These are phyloP conservation scores for Paecilomyces dactylethromorphus DNA, from an alignment of 2,329 filamentous ascomycete genomes.

Conservation along the genomic window DNA sequence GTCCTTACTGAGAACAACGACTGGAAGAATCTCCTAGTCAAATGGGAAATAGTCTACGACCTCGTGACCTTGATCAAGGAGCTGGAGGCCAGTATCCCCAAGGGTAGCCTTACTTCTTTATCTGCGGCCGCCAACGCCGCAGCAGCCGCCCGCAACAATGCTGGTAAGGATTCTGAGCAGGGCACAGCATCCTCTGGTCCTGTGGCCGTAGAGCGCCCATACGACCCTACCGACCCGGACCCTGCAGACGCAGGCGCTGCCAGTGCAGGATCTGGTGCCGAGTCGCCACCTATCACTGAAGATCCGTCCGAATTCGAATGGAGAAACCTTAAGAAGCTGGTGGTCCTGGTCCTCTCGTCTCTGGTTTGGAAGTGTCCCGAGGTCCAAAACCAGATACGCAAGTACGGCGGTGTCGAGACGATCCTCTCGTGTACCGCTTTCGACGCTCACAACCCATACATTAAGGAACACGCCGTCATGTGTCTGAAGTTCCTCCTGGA, in stretches of 20 bases:
- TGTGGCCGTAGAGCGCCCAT: constrained; percentile 59
- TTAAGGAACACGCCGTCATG: constrained; percentile 83
- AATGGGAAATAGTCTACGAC: constrained; percentile 89
- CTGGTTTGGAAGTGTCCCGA: constrained; percentile 79
- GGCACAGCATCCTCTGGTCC: constrained; percentile 27
- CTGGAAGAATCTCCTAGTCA: constrained; percentile 76
- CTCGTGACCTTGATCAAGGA: constrained; percentile 80
- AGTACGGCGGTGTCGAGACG: constrained; percentile 77
- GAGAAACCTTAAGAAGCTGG: constrained; percentile 86
- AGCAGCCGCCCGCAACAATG: constrained; percentile 18
- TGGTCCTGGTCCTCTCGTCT: constrained; percentile 81
- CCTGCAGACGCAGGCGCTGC: constrained; percentile 31
- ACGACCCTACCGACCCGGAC: constrained; percentile 43
- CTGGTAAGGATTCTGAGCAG: constrained; percentile 22
- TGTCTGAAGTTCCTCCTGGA: constrained; percentile 69
- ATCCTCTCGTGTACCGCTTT: constrained; percentile 84
- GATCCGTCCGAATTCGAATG: constrained; percentile 62
- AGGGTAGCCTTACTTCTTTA: constrained; percentile 58
- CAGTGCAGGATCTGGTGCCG: constrained; percentile 37
- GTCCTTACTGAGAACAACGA: constrained; percentile 80
- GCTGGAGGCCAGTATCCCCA: constrained; percentile 79
- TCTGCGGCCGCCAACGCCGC: constrained; percentile 14
- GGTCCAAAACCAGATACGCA: constrained; percentile 82
- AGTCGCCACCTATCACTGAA: constrained; percentile 47
- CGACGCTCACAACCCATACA: constrained; percentile 89